phyloP scores from a whole-genome alignment of 176 grass and related monocot species.

The Echinochloa phyllopogon region DNA sequence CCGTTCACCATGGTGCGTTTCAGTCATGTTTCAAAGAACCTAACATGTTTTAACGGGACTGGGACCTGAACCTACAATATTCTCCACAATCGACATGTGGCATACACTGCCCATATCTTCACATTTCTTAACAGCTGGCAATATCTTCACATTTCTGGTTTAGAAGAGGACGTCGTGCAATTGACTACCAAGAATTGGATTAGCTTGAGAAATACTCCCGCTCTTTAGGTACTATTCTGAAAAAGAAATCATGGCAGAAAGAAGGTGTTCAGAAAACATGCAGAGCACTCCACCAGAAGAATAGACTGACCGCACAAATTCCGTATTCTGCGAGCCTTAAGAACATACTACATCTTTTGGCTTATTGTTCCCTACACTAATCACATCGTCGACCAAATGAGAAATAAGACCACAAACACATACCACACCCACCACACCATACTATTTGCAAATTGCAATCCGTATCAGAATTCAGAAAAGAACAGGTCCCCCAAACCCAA shows the following conservation, averaged over 20 bases:
- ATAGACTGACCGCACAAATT: neutral
- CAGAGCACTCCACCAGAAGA: neutral
- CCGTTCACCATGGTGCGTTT: too few relatives aligned
- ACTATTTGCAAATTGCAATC: neutral
- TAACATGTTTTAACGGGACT: neutral
- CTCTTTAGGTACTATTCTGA: neutral
- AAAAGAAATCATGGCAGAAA: neutral
- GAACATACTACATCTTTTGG: too few relatives aligned
- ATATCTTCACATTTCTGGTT: neutral
- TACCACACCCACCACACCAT: too few relatives aligned
- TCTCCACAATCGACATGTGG: neutral
- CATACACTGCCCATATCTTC: neutral
- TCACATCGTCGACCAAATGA: neutral
- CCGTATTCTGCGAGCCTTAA: too few relatives aligned
- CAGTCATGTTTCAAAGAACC: neutral
- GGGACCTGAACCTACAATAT: neutral
- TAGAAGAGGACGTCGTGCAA: too few relatives aligned
- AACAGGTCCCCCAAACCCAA: too few relatives aligned
- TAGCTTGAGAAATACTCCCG: neutral
- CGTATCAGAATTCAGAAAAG: neutral
- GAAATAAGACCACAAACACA: neutral
- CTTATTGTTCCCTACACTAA: neutral
- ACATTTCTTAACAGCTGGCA: neutral
- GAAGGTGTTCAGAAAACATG: neutral
- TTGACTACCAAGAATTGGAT: neutral